phyloP scores from a whole-genome alignment of 2,329 filamentous ascomycete genomes.

The Neodidymelliopsis sp. region DNA sequence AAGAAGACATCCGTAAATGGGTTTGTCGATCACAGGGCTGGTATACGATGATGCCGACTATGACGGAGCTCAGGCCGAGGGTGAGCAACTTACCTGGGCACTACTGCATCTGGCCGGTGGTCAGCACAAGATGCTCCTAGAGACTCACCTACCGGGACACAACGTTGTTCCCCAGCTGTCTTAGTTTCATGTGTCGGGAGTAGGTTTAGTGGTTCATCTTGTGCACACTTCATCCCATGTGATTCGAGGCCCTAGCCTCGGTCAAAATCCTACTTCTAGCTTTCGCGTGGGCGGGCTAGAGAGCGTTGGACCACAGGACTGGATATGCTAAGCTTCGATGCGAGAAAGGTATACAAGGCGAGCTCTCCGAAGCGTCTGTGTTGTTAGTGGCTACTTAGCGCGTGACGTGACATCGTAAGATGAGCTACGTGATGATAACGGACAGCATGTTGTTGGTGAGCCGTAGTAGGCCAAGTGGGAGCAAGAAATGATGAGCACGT shows the following conservation, averaged over 20 bases:
- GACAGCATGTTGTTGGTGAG: not conserved
- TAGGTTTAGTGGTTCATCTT: not conserved
- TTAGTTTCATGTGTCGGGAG: not conserved
- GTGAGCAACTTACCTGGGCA: not conserved
- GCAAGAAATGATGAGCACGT: not conserved
- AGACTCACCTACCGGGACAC: not conserved
- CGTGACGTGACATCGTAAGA: conserved; percentile 4
- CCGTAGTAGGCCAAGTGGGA: not conserved
- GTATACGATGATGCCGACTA: not conserved
- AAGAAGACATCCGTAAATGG: not conserved
- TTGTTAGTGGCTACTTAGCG: not conserved
- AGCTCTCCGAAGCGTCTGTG: not conserved
- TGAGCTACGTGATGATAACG: not conserved
- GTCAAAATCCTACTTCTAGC: not conserved
- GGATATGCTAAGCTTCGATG: not conserved
- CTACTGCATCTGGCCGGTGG: conserved; percentile 3
- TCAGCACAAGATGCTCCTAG: not conserved
- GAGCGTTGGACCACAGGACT: conserved; percentile 2
- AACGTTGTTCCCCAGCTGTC: not conserved
- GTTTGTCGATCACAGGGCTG: not conserved
- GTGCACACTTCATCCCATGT: conserved; percentile 3
- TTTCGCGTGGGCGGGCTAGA: not conserved
- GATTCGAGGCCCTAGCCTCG: not conserved
- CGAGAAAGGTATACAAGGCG: not conserved
- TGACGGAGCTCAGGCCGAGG: not conserved